phyloP scores from a whole-genome alignment of 2,329 filamentous ascomycete species.

The Neofusicoccum sp. region DNA sequence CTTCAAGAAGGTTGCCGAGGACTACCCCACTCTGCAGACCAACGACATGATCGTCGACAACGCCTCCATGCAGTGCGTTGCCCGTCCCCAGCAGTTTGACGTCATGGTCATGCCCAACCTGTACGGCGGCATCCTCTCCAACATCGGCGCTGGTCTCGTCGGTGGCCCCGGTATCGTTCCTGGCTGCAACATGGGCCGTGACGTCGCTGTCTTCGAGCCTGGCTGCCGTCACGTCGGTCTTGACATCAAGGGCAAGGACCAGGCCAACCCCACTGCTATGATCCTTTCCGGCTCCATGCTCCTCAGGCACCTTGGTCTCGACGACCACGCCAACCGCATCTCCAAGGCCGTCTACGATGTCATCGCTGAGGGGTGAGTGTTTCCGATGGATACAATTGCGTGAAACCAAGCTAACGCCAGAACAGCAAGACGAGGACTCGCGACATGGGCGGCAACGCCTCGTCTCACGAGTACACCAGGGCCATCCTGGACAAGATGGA shows the following conservation, averaged over 20 bases:
- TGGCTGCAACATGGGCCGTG: slow-evolving; percentile 98
- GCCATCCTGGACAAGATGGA: slow-evolving; percentile 97
- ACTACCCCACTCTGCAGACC: slow-evolving; percentile 91
- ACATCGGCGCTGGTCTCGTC: slow-evolving; percentile 95
- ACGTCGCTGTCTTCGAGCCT: slow-evolving; percentile 97
- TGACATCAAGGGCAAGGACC: slow-evolving; percentile 99
- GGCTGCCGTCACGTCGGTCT: slow-evolving; percentile 99
- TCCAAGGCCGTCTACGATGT: slow-evolving; percentile 80
- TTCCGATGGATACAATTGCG: background rate
- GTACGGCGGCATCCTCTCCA: slow-evolving; percentile 98
- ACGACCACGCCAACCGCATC: slow-evolving; percentile 98
- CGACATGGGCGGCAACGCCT: slow-evolving; percentile 90
- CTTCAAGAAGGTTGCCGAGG: slow-evolving; percentile 88
- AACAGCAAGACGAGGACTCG: slow-evolving; percentile 78
- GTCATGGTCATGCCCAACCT: slow-evolving; percentile 99
- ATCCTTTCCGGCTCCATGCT: slow-evolving; percentile 96
- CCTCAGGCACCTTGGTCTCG: slow-evolving; percentile 91
- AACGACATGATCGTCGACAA: slow-evolving; percentile 99
- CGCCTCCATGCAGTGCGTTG: slow-evolving; percentile 98
- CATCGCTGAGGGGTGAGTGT: slow-evolving; percentile 82
- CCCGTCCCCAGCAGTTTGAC: slow-evolving; percentile 94
- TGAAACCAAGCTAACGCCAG: slow-evolving; percentile 30
- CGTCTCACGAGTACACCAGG: slow-evolving; percentile 91
- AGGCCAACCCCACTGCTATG: slow-evolving; percentile 96
- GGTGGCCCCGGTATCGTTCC: slow-evolving; percentile 96